Percentiles rank a stretch among this genome's conserved stretches.
Evolutionary conservation across 2,329 filamentous ascomycete genomes (phyloP).

Genomic region (Curvularia verruculosa): DNA sequence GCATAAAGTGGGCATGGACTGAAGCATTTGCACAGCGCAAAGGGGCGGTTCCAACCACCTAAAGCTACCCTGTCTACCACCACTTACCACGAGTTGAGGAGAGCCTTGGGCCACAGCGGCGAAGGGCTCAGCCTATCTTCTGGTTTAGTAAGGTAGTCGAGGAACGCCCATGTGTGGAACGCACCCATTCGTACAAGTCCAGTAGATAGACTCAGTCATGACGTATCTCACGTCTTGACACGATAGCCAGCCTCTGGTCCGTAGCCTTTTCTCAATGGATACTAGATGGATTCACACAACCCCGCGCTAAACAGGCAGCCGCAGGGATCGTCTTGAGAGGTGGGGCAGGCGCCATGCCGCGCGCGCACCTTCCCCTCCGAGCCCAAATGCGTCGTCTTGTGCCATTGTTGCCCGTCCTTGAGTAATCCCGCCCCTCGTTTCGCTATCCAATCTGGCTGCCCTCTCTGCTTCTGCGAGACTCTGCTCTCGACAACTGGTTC

Average conservation of each 20-base stretch:
- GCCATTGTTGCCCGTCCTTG: slow-evolving; percentile 23
- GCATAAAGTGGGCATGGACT: slow-evolving; percentile 26
- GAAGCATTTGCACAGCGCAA: slow-evolving; percentile 34
- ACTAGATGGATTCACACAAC: slow-evolving; percentile 5
- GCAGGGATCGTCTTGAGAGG: slow-evolving; percentile 20
- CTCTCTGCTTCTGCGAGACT: slow-evolving; percentile 41
- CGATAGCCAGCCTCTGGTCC: neutral
- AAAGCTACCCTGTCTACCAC: neutral
- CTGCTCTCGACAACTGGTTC: slow-evolving; percentile 42
- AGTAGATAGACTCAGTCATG: neutral
- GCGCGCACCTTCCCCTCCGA: slow-evolving; percentile 28
- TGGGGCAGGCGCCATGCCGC: slow-evolving; percentile 20
- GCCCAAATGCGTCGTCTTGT: slow-evolving; percentile 20
- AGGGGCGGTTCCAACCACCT: slow-evolving; percentile 11
- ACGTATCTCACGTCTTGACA: neutral
- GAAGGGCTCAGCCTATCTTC: neutral
- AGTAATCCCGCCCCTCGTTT: slow-evolving; percentile 7
- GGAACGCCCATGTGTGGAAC: neutral
- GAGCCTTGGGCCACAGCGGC: neutral
- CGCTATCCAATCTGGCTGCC: slow-evolving; percentile 43
- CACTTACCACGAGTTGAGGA: too few relatives aligned
- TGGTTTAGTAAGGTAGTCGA: neutral
- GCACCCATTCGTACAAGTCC: neutral
- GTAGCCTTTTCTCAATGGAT: neutral
- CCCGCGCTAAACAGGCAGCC: slow-evolving; percentile 19